Percentiles rank a stretch among this genome's conserved stretches.
phyloP scores from a whole-genome alignment of 768 basidiomycete species.

The Tulasnella sp. region DNA sequence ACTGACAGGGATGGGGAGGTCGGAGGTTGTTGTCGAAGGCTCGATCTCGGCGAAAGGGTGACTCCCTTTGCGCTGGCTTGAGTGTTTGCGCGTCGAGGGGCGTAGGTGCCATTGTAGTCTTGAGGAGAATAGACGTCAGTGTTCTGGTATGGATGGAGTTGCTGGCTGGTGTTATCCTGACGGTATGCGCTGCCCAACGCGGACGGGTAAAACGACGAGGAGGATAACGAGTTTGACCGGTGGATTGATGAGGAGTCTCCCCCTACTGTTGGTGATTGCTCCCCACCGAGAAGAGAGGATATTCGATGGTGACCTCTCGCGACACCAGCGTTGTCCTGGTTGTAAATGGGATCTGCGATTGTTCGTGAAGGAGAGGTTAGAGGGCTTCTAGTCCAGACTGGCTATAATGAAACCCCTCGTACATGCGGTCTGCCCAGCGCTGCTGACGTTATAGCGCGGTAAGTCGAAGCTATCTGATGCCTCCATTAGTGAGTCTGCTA shows the following conservation, averaged over 20 bases:
- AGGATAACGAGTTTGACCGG: conserved; percentile 13
- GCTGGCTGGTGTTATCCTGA: conserved; percentile 15
- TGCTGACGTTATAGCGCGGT: conserved; percentile 15
- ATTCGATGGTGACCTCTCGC: conserved; percentile 14
- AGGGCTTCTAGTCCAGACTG: conserved; percentile 9
- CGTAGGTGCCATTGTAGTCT: conserved; percentile 10
- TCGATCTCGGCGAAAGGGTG: conserved; percentile 19
- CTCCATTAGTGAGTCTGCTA: conserved; percentile 15
- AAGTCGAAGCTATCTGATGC: conserved; percentile 16
- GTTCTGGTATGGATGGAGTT: conserved; percentile 2
- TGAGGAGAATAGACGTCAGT: conserved; percentile 7
- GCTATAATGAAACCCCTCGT: conserved; percentile 7
- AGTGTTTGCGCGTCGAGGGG: conserved; percentile 5
- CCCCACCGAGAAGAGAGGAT: conserved; percentile 12
- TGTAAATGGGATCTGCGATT: conserved; percentile 16
- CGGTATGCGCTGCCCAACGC: conserved; percentile 12
- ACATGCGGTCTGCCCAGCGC: conserved; percentile 5
- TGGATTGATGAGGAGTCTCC: conserved; percentile 14
- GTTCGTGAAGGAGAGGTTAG: not conserved
- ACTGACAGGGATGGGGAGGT: not conserved
- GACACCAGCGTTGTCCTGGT: conserved; percentile 5
- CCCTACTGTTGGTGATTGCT: conserved; percentile 14
- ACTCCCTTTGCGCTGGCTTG: conserved; percentile 12
- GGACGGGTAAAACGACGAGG: conserved; percentile 14
- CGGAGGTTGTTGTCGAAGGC: conserved; percentile 3